Base-by-base conservation (phyloP, 2,329 filamentous ascomycete species). In the Diaporthe amygdali region DNA sequence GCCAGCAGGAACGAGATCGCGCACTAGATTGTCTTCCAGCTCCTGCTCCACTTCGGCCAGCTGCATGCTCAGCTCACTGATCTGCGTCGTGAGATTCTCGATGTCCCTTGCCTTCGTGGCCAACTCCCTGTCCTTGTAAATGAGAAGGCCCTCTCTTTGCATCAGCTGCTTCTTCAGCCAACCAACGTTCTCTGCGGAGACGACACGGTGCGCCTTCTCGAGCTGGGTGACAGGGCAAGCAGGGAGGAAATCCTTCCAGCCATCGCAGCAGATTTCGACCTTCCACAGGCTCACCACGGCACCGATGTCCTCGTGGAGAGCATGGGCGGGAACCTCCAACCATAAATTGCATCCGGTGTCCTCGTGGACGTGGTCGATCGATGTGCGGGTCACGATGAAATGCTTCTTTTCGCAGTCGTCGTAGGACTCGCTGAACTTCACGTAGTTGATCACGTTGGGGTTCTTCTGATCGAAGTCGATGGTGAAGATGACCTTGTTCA, bases 301-400 rank as follows among this genome's bases (percentile, higher is more conserved):
- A 5, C 63, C n/a, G 37, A 67, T 61, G 32, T 61, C 71, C 6
- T 67, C 27, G 22, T 54, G 25, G 15, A 54, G 41, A 2, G 66
- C 56, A 10, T 12, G 61, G 5, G 54, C 14, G 34, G 66, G 66
- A 3, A 71, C 6, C 39, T 71, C 49, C 5, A 72, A 14, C 68
- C 68, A 72, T 14, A 71, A 64, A 7, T 22, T 15, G 34, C 71
- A 72, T 6, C 17, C 27, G 10, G 54, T 49, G 25, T 59, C 68
- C 9, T 68, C 49, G 15, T 68, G 46, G 8, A 63, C 17, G 27
- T 72, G 71, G 22, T 68, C 41, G 17, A 72, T 22, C 3, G 71
- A 72, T 7, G 71, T 71, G 41, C 71, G 63, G 2, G 71, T 72
- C 4, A 72, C 56, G 12, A 72, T 44, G 5, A 17, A 72, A 20